phyloP scores from a whole-genome alignment of 352 stramenopile genomes.

The Pythium periplocum region DNA sequence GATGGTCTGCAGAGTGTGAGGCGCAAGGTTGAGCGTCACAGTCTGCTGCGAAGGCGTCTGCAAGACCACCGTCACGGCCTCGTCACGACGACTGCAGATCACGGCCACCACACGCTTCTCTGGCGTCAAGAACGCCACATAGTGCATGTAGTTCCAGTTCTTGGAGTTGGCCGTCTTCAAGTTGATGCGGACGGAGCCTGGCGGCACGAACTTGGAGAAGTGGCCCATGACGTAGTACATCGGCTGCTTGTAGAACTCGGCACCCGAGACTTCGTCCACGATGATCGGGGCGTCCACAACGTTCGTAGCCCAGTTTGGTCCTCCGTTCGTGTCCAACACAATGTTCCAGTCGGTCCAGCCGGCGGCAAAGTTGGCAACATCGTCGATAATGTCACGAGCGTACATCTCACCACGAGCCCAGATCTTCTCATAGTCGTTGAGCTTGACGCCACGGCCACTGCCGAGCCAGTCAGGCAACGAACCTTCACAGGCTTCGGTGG shows the following conservation, averaged over 20 bases:
- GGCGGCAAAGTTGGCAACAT: conserved; percentile 60
- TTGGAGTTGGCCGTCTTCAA: not conserved
- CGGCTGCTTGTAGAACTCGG: conserved; percentile 70
- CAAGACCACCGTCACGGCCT: not conserved
- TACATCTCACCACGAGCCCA: conserved; percentile 71
- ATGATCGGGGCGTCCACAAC: conserved; percentile 58
- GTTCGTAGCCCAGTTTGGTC: conserved; percentile 64
- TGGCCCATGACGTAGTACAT: conserved; percentile 77
- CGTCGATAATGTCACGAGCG: conserved; percentile 78
- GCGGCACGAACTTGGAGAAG: conserved; percentile 60
- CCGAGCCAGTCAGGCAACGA: conserved; percentile 40
- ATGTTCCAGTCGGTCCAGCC: conserved; percentile 88
- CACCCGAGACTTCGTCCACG: conserved; percentile 34
- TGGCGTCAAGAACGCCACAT: conserved; percentile 1
- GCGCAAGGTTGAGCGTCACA: not conserved
- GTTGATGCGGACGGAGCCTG: conserved; percentile 29
- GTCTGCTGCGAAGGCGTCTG: not conserved
- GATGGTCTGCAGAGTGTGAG: not conserved
- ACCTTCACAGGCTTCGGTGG: conserved; percentile 64
- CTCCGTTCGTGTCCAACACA: conserved; percentile 49
- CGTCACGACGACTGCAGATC: not conserved
- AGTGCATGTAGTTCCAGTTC: not conserved
- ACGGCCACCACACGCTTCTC: not conserved
- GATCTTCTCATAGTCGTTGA: conserved; percentile 26
- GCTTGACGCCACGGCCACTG: conserved; percentile 36